A percentile compares a stretch with the other conserved stretches of the same genome.
Evolutionary conservation across 805 yeast genomes (phyloP).

Genomic region (Debaryomyces prosopidis): DNA sequence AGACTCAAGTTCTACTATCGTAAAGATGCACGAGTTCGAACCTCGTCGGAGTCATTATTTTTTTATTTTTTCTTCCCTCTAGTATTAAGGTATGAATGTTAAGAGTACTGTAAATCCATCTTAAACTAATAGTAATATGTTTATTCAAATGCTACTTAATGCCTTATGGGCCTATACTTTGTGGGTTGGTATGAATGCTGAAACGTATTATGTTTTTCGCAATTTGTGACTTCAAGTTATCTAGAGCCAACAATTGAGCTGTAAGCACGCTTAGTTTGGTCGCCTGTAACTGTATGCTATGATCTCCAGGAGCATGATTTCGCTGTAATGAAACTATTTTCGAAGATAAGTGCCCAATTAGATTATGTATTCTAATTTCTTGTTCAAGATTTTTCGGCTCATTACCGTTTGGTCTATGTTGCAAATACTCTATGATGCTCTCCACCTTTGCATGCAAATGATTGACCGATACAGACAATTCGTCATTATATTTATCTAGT

Average conservation of each 20-base stretch:
- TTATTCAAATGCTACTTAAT: background rate
- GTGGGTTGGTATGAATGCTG: background rate
- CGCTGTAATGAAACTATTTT: constrained; percentile 12
- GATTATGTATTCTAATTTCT: constrained; percentile 19
- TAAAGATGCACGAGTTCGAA: constrained; percentile 15
- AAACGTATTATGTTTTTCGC: constrained; percentile 11
- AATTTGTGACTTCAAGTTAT: constrained; percentile 17
- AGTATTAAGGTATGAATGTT: too few relatives aligned
- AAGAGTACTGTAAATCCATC: too few relatives aligned
- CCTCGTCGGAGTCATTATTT: constrained; percentile 14
- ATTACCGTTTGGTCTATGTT: constrained; percentile 5
- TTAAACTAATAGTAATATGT: too few relatives aligned
- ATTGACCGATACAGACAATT: constrained; percentile 10
- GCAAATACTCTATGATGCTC: constrained; percentile 20
- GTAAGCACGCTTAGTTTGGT: constrained; percentile 32
- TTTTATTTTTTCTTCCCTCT: constrained; percentile 2
- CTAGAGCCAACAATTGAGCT: constrained; percentile 26
- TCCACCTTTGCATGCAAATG: constrained; percentile 24
- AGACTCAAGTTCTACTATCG: constrained; percentile 15
- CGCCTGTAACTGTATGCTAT: constrained; percentile 18
- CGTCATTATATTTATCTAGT: constrained; percentile 8
- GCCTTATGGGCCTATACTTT: background rate
- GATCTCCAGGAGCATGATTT: constrained; percentile 1
- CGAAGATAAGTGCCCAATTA: constrained; percentile 28
- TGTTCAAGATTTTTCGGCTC: constrained; percentile 5